Conservation (phyloP, 148 eudicot species). For the Beta vulgaris region DNA sequence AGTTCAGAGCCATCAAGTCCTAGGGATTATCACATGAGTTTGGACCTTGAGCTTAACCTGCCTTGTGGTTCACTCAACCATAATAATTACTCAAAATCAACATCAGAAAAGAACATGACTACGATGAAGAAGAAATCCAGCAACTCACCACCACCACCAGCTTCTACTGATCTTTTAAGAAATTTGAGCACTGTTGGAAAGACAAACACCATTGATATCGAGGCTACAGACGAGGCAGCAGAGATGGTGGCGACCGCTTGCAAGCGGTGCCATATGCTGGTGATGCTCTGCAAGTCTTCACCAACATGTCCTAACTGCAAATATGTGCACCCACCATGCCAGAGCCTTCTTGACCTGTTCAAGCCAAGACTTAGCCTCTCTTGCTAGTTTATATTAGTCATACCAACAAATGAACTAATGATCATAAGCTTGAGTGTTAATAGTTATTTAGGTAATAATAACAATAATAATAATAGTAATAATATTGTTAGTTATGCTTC, state of each 20-base stretch:
- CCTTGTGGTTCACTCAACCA: slow-evolving; percentile 52
- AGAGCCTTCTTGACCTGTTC: slow-evolving; percentile 37
- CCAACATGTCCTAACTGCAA: slow-evolving; percentile 92
- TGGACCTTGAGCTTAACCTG: slow-evolving; percentile 83
- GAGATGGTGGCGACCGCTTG: slow-evolving; percentile 88
- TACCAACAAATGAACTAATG: slow-evolving; percentile 17
- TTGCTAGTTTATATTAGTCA: slow-evolving; percentile 27
- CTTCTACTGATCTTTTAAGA: slow-evolving; percentile 10
- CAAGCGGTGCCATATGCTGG: slow-evolving; percentile 84
- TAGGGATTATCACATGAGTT: slow-evolving; percentile 50
- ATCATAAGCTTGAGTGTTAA: slow-evolving; percentile 24
- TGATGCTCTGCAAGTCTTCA: slow-evolving; percentile 81
- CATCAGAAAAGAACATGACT: slow-evolving; percentile 8
- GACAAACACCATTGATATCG: slow-evolving; percentile 1
- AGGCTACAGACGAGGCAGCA: slow-evolving; percentile 6
- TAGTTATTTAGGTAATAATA: slow-evolving; percentile 21
- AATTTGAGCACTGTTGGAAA: slow-evolving; percentile 9
- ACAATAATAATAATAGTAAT: not conserved
- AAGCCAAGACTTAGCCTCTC: slow-evolving; percentile 55
- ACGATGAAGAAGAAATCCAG: slow-evolving; percentile 18
- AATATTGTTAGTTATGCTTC: slow-evolving; percentile 10
- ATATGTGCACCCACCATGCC: slow-evolving; percentile 70
- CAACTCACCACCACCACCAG: slow-evolving; percentile 15
- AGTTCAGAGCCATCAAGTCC: slow-evolving; percentile 44
- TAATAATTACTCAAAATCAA: slow-evolving; percentile 20